These are phyloP conservation scores for Rugosomyces carneus DNA, from an alignment of 1,284 basidiomycete genomes.

Conservation along the genomic window DNA sequence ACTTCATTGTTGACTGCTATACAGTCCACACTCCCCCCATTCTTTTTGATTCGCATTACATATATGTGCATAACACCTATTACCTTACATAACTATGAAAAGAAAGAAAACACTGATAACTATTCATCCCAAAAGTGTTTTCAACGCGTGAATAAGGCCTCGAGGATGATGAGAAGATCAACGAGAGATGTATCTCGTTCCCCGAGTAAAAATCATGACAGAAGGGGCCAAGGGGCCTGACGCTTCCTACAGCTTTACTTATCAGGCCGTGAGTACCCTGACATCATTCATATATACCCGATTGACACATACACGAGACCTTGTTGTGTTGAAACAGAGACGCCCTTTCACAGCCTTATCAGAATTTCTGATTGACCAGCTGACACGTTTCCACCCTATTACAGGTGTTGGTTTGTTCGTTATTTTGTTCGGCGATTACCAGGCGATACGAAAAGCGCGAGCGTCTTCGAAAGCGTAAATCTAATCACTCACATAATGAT, in stretches of 20 bases:
- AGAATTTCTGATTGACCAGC: slow-evolving; percentile 11
- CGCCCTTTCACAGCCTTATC: slow-evolving; percentile 2
- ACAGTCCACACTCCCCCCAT: neutral
- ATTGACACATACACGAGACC: neutral
- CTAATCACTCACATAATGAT: neutral
- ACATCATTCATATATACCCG: neutral
- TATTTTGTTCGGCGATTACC: slow-evolving; percentile 1
- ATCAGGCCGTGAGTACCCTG: neutral
- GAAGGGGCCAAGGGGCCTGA: neutral
- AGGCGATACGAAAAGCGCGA: neutral
- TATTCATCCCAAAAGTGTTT: slow-evolving; percentile 1
- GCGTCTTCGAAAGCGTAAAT: neutral
- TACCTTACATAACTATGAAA: slow-evolving; percentile 8
- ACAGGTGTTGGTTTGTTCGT: neutral
- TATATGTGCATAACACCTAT: neutral
- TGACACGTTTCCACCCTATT: slow-evolving; percentile 5
- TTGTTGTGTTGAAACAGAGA: neutral
- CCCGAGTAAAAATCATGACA: slow-evolving; percentile 11
- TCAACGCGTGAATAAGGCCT: neutral
- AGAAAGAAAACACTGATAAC: slow-evolving; percentile 1
- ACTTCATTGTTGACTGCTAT: neutral
- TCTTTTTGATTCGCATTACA: slow-evolving; percentile 6
- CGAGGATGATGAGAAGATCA: slow-evolving; percentile 2
- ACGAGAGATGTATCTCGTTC: slow-evolving; percentile 6
- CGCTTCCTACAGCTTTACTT: slow-evolving; percentile 1